These are phyloP conservation scores for Ogataea trehaloabstinens DNA, from an alignment of 805 yeast species.

Conservation along the genomic window DNA sequence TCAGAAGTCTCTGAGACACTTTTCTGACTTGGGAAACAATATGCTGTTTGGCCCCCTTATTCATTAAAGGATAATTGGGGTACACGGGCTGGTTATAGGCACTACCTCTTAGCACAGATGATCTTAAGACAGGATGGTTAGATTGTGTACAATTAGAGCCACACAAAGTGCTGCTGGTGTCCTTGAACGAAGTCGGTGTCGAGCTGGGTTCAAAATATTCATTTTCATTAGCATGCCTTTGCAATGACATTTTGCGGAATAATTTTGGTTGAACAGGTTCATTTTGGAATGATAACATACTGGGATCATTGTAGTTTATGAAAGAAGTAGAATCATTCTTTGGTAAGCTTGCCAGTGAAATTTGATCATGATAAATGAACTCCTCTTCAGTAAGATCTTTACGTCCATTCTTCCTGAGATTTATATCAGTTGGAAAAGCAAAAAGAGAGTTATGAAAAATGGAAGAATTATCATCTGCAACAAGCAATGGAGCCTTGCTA, in stretches of 20 bases:
- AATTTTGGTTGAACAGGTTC: slow-evolving; percentile 10
- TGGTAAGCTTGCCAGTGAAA: slow-evolving; percentile 3
- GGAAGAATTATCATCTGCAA: slow-evolving; percentile 21
- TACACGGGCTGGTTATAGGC: neutral
- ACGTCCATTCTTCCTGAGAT: neutral
- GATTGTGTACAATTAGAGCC: slow-evolving; percentile 2
- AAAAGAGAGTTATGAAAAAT: slow-evolving; percentile 16
- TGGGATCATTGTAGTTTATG: neutral
- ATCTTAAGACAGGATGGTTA: slow-evolving; percentile 3
- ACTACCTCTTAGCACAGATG: slow-evolving; percentile 6
- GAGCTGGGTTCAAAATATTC: slow-evolving; percentile 22
- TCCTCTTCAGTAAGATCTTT: slow-evolving; percentile 17
- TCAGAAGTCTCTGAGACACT: slow-evolving; percentile 23
- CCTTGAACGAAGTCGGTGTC: slow-evolving; percentile 8
- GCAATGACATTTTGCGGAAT: slow-evolving; percentile 11
- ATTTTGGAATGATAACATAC: neutral
- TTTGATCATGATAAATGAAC: slow-evolving; percentile 26
- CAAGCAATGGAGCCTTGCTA: neutral
- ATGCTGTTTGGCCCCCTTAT: slow-evolving; percentile 11
- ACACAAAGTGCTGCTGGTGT: slow-evolving; percentile 1
- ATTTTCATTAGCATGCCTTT: slow-evolving; percentile 9
- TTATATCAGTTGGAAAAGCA: neutral
- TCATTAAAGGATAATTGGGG: neutral
- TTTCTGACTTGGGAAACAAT: slow-evolving; percentile 29
- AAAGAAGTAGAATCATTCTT: slow-evolving; percentile 2